Evolutionary conservation across 1,284 basidiomycete species (phyloP).

Genomic region (Trichosporon coremiiforme): DNA sequence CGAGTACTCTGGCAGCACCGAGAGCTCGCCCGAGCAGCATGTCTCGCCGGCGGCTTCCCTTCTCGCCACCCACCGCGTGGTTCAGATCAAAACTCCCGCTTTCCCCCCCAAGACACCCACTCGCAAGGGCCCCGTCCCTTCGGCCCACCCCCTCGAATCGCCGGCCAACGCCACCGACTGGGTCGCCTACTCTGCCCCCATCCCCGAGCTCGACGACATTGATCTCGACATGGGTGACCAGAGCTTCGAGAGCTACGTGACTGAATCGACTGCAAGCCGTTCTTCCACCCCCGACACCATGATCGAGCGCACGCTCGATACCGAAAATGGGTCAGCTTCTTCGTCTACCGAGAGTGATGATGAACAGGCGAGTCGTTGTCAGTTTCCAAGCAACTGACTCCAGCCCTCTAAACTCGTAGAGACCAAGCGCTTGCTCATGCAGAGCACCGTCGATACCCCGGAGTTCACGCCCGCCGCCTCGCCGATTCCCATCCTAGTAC

Average conservation of each 20-base stretch:
- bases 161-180: constrained; percentile 18
- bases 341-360: not conserved
- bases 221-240: constrained; percentile 4
- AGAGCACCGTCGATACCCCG: not conserved
- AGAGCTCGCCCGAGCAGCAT: constrained; percentile 7
- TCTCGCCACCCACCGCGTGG: not conserved
- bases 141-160: constrained; percentile 12
- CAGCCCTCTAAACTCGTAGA: not conserved
- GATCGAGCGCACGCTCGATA: not conserved
- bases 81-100: not conserved
- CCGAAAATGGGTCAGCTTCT: not conserved
- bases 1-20: constrained; percentile 1
- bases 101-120: constrained; percentile 8
- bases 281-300: constrained; percentile 14
- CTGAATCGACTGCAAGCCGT: not conserved
- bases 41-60: not conserved
- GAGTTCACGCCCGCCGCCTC: constrained; percentile 2
- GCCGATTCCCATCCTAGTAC: constrained; percentile 1
- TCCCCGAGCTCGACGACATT: constrained; percentile 20
- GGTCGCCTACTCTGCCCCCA: constrained; percentile 24
- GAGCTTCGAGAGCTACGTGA: constrained; percentile 16
- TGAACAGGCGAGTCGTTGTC: not conserved
- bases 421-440: not conserved
- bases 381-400: not conserved
- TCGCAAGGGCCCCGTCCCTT: not conserved